A percentile compares a stretch with the other conserved stretches of the same genome.
Evolutionary conservation across 1,139 yeast genomes (phyloP).

Genomic region (Magnusiomyces ingens): DNA sequence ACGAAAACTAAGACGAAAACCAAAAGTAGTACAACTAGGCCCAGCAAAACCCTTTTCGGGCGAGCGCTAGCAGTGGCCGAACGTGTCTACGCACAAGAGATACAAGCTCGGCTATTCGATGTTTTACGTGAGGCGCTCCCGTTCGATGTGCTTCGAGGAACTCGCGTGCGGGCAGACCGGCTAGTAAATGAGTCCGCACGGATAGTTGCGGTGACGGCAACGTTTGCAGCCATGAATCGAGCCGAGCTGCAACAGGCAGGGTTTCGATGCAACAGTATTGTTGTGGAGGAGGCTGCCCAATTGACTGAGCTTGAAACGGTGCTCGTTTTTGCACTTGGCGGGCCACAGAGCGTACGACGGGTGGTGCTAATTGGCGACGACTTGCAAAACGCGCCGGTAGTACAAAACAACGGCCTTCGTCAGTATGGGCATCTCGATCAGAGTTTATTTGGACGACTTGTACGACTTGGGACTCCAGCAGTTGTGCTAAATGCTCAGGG

Average conservation of each 20-base stretch:
- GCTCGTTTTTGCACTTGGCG: conserved; percentile 21
- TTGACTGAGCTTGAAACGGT: conserved; percentile 33
- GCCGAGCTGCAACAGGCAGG: conserved; percentile 21
- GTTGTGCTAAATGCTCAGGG: conserved; percentile 25
- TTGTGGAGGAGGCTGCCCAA: conserved; percentile 35
- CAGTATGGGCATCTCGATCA: conserved; percentile 21
- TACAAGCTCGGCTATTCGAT: conserved; percentile 24
- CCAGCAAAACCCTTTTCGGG: no score
- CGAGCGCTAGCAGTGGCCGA: conserved; percentile 6
- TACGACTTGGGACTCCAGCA: conserved; percentile 25
- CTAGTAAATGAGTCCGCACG: conserved; percentile 28
- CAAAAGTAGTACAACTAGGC: conserved; percentile 11
- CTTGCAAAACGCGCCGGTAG: conserved; percentile 24
- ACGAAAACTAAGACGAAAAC: background rate
- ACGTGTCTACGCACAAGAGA: conserved; percentile 17
- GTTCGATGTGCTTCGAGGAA: conserved; percentile 26
- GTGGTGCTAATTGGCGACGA: conserved; percentile 35
- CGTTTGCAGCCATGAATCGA: conserved; percentile 25
- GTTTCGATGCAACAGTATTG: conserved; percentile 28
- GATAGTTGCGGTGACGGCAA: conserved; percentile 33
- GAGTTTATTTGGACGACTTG: conserved; percentile 27
- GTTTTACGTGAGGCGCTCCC: conserved; percentile 33
- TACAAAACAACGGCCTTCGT: conserved; percentile 19
- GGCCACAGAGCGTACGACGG: conserved; percentile 21
- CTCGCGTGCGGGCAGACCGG: conserved; percentile 23